A percentile compares a stretch with the other conserved stretches of the same genome.
These are phyloP conservation scores for Oropetium thomaeum DNA, from an alignment of 176 grass and related monocot species.

Conservation along the genomic window DNA sequence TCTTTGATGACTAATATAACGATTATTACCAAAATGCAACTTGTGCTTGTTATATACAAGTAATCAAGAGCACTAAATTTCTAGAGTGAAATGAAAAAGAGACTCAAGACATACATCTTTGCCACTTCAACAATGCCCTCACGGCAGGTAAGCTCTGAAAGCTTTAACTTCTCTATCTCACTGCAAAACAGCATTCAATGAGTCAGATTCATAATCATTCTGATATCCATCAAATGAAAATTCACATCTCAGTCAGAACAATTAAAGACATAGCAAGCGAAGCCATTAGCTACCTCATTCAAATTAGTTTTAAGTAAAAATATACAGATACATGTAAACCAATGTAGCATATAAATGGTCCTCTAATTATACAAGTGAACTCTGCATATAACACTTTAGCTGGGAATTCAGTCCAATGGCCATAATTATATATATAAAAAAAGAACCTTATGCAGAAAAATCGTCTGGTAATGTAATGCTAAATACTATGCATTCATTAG, in stretches of 20 bases:
- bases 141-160: constrained; percentile 81
- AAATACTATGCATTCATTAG: neutral
- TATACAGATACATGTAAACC: neutral
- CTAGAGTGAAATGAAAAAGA: constrained; percentile 18
- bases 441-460: neutral
- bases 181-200: constrained; percentile 39
- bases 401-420: neutral
- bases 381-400: neutral
- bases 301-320: neutral
- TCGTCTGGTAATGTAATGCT: neutral
- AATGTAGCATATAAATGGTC: neutral
- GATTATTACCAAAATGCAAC: neutral
- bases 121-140: constrained; percentile 92
- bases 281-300: neutral
- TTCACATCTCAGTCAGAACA: neutral
- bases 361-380: neutral
- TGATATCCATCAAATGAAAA: neutral
- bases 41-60: neutral
- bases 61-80: neutral
- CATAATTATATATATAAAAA: neutral
- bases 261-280: neutral
- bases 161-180: constrained; percentile 95
- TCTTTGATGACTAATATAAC: neutral
- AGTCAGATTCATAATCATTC: constrained; percentile 15
- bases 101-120: constrained; percentile 54